These are phyloP conservation scores for Tylopilus felleus DNA, from an alignment of 768 basidiomycete genomes.

Conservation along the genomic window DNA sequence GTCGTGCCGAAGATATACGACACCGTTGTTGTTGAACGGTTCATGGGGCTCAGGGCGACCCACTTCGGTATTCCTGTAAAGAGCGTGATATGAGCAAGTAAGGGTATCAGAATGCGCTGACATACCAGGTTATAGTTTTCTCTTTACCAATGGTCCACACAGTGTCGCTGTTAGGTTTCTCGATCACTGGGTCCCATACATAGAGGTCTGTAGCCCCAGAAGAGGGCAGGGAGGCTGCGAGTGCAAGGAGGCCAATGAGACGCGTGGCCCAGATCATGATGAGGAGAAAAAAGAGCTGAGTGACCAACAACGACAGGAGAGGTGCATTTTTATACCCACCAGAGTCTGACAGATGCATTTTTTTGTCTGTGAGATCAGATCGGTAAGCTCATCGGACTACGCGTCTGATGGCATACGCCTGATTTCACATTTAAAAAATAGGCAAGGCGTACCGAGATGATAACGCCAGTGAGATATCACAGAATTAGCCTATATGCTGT, in stretches of 20 bases:
- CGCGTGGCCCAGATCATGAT: conserved; percentile 1
- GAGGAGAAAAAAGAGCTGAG: background rate
- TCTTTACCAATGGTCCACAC: background rate
- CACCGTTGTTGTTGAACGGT: background rate
- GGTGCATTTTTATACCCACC: conserved; percentile 2
- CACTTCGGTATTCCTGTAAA: conserved; percentile 34
- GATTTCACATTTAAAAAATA: too few relatives aligned
- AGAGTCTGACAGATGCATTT: background rate
- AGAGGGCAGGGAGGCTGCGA: conserved; percentile 11
- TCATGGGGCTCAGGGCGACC: conserved; percentile 21
- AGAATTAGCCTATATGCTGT: too few relatives aligned
- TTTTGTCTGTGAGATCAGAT: too few relatives aligned
- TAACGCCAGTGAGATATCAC: too few relatives aligned
- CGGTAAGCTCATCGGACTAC: too few relatives aligned
- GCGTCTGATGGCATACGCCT: too few relatives aligned
- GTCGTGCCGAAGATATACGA: too few relatives aligned
- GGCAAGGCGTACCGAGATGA: too few relatives aligned
- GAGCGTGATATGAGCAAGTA: background rate
- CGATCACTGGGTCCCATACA: conserved; percentile 28
- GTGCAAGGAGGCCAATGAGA: conserved; percentile 7
- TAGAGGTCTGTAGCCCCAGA: conserved; percentile 10
- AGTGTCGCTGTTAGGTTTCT: background rate
- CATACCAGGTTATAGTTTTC: background rate
- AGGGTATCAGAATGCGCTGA: background rate
- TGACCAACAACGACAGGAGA: background rate